Base-by-base conservation (phyloP, 768 basidiomycete genomes). In the Pulveroboletus ravenelii region DNA sequence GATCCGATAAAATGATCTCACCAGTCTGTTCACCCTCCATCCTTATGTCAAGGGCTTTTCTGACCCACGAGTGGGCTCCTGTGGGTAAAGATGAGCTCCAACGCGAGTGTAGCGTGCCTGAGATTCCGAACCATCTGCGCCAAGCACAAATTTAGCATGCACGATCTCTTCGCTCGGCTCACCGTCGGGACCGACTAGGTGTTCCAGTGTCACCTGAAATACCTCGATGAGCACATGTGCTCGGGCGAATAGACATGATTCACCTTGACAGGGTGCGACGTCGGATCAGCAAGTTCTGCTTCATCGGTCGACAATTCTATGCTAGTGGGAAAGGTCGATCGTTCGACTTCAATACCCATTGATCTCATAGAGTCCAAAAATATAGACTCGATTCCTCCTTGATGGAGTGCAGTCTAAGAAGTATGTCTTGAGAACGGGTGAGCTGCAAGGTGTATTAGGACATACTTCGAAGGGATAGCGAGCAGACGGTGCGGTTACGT, bases 31-130 rank as follows among this genome's bases (percentile, higher is more conserved):
- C 87, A 6, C 89, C 89, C 52, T 89, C 80, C 86, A 91, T 85
- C 5, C 69, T 61, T 45, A 91, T 83, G 9, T 74, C 73, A 9
- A 88, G 70, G 0, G 68, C 49, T 52, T 87, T 88, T 23, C 89
- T 78, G 20, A 91, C 85, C 87, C 88, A 90, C 10, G 87, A 89
- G 67, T 89, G 88, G 0, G 87, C 88, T 6, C 87, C 85, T 87
- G 58, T 38, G 39, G 13, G 41, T 15, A 27, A 10, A 37, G 27
- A n/a, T 63, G 32, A 47, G 52, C n/a, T 36, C 14, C 17, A 14
- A 29, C 12, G 31, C 29, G 40, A 3, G 20, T 23, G n/a, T 36
- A 15, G 20, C 6, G 41, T 23, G 32, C 45, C 25, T 25, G 40
- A 41, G 6, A 10, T 41, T 30, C 52, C 72, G 41, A 60, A 79